Evolutionary conservation across 2,329 filamentous ascomycete species (phyloP).

Genomic region (Claviceps africana): DNA sequence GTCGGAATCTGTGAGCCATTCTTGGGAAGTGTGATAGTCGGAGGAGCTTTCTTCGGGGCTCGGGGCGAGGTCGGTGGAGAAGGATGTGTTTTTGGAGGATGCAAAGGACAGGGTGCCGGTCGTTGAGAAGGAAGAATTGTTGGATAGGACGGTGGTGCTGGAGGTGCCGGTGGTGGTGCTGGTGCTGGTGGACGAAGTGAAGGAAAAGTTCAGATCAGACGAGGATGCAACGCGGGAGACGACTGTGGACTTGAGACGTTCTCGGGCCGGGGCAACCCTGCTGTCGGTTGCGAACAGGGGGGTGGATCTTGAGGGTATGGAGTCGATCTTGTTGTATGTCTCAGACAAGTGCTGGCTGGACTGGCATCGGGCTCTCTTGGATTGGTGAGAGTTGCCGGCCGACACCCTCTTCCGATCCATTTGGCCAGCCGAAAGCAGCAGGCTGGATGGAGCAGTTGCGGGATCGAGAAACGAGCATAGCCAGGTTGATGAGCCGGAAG

Average conservation of each 20-base stretch:
- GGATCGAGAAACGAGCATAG: background rate
- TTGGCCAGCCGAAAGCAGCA: background rate
- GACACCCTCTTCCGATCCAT: constrained; percentile 6
- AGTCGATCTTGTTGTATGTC: background rate
- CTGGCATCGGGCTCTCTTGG: constrained; percentile 3
- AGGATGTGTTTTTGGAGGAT: constrained; percentile 4
- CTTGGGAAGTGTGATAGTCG: constrained; percentile 11
- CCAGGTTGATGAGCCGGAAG: background rate
- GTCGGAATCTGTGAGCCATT: constrained; percentile 5
- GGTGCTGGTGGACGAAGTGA: background rate
- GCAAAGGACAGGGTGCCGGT: background rate
- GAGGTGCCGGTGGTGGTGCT: background rate
- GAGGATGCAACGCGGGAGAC: background rate
- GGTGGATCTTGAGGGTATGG: constrained; percentile 1
- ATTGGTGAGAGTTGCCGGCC: background rate
- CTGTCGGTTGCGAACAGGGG: background rate
- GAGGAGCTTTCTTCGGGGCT: background rate
- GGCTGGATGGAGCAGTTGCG: background rate
- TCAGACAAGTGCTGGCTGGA: constrained; percentile 6
- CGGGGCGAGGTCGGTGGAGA: background rate
- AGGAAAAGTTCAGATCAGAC: background rate
- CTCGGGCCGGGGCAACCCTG: too few species aligned
- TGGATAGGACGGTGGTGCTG: background rate
- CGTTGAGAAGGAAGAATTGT: background rate
- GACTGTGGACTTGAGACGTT: background rate